Percentiles rank a stretch among this genome's conserved stretches.
Evolutionary conservation across 1,139 yeast species (phyloP).

Genomic region (Candida albicans): DNA sequence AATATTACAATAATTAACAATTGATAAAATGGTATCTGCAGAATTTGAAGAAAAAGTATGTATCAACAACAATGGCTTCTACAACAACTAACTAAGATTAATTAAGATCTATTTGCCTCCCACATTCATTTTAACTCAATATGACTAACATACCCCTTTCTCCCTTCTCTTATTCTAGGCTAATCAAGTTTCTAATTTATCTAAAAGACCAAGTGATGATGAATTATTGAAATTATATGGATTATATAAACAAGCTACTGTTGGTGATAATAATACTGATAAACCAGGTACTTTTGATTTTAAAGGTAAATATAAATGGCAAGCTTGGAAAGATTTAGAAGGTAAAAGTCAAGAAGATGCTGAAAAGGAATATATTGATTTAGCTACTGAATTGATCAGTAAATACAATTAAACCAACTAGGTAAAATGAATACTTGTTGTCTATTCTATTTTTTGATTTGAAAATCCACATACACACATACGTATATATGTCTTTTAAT

Average conservation of each 20-base stretch:
- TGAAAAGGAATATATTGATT: conserved; percentile 75
- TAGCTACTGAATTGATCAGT: conserved; percentile 67
- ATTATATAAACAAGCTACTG: conserved; percentile 93
- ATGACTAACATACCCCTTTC: conserved; percentile 14
- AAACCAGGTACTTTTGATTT: conserved; percentile 89
- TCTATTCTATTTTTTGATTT: too few relatives aligned
- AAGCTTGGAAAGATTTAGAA: conserved; percentile 86
- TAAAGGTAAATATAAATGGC: conserved; percentile 97
- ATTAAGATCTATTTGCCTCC: background rate
- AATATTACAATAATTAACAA: background rate
- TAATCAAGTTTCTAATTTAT: conserved; percentile 69
- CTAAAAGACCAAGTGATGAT: conserved; percentile 80
- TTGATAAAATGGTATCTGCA: conserved; percentile 46
- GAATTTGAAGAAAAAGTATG: conserved; percentile 56
- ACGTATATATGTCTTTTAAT: background rate
- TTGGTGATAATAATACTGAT: conserved; percentile 85
- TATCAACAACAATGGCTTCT: conserved; percentile 10
- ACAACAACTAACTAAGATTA: background rate
- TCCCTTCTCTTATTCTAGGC: conserved; percentile 52
- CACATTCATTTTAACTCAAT: background rate
- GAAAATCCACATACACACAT: background rate
- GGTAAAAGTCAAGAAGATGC: conserved; percentile 91
- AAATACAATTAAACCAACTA: conserved; percentile 30
- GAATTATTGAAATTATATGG: conserved; percentile 85
- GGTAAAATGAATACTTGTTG: too few relatives aligned